These are phyloP conservation scores for Hanseniaspora sp. DNA, from an alignment of 1,139 yeast genomes.

Conservation along the genomic window DNA sequence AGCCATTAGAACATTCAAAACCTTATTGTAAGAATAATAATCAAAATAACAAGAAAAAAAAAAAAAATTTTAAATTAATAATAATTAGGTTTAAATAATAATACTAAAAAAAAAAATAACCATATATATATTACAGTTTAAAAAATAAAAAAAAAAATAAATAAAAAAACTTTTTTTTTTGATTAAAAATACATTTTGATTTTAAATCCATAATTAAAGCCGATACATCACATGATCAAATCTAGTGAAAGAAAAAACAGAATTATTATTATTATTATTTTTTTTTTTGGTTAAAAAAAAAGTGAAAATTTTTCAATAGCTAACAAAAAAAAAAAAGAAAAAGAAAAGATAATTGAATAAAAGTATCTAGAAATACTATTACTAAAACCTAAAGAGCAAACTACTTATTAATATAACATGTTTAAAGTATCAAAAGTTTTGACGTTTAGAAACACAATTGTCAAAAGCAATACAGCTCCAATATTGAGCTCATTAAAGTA, in stretches of 20 bases:
- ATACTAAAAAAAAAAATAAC: too few species aligned
- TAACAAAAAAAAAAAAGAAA: too few species aligned
- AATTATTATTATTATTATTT: too few species aligned
- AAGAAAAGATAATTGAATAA: not conserved
- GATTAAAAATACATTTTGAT: not conserved
- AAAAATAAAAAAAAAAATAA: too few species aligned
- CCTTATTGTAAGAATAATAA: not conserved
- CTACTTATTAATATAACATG: not conserved
- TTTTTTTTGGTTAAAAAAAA: not conserved
- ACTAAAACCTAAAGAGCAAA: too few species aligned
- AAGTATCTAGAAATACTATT: too few species aligned
- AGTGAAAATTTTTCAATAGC: not conserved
- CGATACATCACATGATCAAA: too few species aligned
- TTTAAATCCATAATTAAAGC: too few species aligned
- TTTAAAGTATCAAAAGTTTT: constrained; percentile 3
- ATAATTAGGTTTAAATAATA: too few species aligned
- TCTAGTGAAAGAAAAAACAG: not conserved
- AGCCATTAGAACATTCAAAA: not conserved
- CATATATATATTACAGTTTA: too few species aligned
- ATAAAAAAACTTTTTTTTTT: too few species aligned
- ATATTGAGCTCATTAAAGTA: not conserved
- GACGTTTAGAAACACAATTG: not conserved
- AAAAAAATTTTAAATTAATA: too few species aligned
- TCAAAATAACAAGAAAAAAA: not conserved
- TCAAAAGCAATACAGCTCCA: not conserved